These are phyloP conservation scores for Pyrenochaeta sp. DNA, from an alignment of 2,329 filamentous ascomycete genomes.

Conservation along the genomic window DNA sequence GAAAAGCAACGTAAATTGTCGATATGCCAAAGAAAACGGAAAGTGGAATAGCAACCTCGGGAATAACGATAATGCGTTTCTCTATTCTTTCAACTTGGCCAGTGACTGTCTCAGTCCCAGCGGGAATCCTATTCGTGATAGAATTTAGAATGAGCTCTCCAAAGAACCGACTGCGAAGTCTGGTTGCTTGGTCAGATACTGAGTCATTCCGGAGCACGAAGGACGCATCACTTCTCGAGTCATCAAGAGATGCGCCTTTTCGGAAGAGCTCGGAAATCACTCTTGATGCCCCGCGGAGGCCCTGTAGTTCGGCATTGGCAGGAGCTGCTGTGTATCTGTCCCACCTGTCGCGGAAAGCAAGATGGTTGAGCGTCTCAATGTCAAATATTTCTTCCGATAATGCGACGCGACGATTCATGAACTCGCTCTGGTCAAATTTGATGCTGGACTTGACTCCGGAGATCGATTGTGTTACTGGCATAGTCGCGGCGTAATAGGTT, in stretches of 20 bases:
- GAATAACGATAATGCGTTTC: conserved; percentile 20
- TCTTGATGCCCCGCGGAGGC: conserved; percentile 7
- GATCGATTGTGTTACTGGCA: conserved; percentile 10
- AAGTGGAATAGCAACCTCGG: conserved; percentile 17
- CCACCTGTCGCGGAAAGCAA: conserved; percentile 9
- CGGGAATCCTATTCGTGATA: conserved; percentile 1
- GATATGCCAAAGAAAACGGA: conserved; percentile 16
- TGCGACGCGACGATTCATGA: conserved; percentile 1
- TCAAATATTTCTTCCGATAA: conserved; percentile 9
- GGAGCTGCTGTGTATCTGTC: conserved; percentile 5
- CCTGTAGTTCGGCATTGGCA: background rate
- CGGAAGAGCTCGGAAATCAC: conserved; percentile 11
- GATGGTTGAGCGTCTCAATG: conserved; percentile 1
- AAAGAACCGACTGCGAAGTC: conserved; percentile 19
- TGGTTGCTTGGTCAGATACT: conserved; percentile 10
- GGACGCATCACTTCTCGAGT: background rate
- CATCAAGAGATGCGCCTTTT: conserved; percentile 2
- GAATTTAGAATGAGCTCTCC: conserved; percentile 20
- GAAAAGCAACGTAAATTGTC: conserved; percentile 8
- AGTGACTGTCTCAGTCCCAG: background rate
- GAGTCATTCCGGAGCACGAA: conserved; percentile 9
- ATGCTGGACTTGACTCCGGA: conserved; percentile 1
- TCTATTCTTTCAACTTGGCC: conserved; percentile 8
- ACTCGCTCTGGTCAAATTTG: conserved; percentile 6
- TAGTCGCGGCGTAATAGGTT: conserved; percentile 10